Evolutionary conservation across 768 basidiomycete species (phyloP), one percentile per base, ranked within the genome.

Genomic region (Thelephora ganbajun): DNA sequence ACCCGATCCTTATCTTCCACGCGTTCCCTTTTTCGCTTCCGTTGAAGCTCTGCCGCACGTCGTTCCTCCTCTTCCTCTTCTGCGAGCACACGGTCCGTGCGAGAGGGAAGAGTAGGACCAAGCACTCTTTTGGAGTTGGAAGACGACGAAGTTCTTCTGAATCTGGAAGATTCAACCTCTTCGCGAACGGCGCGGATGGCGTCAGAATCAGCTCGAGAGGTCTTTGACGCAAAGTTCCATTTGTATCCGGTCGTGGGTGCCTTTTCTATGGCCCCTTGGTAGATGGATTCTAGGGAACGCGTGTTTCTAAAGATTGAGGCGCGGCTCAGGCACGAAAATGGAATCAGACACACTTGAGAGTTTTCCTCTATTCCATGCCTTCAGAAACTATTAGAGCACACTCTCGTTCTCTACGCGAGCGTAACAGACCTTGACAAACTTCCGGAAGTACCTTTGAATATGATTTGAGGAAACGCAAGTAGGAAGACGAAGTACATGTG

Each of bases 321-420:
- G 22, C n/a, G 12, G 35, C 12, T 37, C 37, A 16, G 4, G 5
- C 11, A 0, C 35, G 35, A 11, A 33, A 16, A 9, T 30, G 9
- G 36, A 33, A 36, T 11, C 14, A 11, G 13, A 64, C 69, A 48
- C 54, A 87, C 85, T 72, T 23, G 78, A 63, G 7, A 92, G 68
- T 59, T 72, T 79, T 5, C 85, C 86, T 60, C 73, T 72, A 62
- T 92, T 92, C 89, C 89, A 92, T 20, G 77, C 78, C 74, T 87
- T 44, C 11, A 19, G 34, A 16, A 20, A 22, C 35, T 22, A 35
- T 50, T 23, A 7, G 50, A 50, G 11, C 39, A 50, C 23, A 22
- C 41, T 46, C 14, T 30, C 14, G 50, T 41, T 41, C 39, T 7
- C 7, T 7, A 22, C 39, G 12, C 14, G 4, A 18, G 14, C 7